These are phyloP conservation scores for Paraconiothyrium brasiliense DNA, from an alignment of 2,329 filamentous ascomycete species.

Conservation along the genomic window DNA sequence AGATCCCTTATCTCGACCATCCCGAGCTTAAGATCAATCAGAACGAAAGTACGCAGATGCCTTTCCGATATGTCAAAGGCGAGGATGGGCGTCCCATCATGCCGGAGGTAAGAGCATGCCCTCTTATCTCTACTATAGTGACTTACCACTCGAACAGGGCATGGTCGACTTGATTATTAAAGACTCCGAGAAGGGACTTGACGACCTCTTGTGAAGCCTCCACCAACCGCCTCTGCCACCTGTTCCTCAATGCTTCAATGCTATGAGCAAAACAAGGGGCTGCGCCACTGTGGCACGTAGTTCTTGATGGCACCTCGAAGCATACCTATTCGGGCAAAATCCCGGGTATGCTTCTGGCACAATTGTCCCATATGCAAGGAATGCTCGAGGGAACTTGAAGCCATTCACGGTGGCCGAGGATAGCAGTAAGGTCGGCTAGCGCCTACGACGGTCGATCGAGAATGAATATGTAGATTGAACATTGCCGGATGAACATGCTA, in stretches of 20 bases:
- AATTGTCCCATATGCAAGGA: constrained; percentile 21
- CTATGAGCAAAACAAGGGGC: constrained; percentile 21
- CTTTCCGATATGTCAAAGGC: constrained; percentile 90
- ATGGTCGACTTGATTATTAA: constrained; percentile 95
- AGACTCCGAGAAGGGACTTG: constrained; percentile 90
- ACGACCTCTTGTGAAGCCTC: constrained; percentile 74
- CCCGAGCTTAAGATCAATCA: constrained; percentile 90
- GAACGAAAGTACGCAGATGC: constrained; percentile 96
- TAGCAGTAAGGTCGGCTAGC: constrained; percentile 7
- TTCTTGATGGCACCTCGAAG: constrained; percentile 32
- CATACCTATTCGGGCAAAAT: constrained; percentile 28
- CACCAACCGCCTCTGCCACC: not conserved
- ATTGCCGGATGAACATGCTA: not conserved
- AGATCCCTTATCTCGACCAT: constrained; percentile 84
- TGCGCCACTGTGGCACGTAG: constrained; percentile 52
- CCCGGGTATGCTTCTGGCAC: constrained; percentile 29
- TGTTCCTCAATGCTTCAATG: not conserved
- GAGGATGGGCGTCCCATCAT: constrained; percentile 83
- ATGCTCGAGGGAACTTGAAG: constrained; percentile 16
- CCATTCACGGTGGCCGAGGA: constrained; percentile 6
- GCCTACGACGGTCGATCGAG: not conserved
- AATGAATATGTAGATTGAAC: not conserved
- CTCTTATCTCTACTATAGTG: constrained; percentile 24
- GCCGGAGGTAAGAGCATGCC: constrained; percentile 74
- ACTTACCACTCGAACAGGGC: constrained; percentile 65